phyloP scores from a whole-genome alignment of 192 early-diverging fungal genomes.

The Piromyces finnis region DNA sequence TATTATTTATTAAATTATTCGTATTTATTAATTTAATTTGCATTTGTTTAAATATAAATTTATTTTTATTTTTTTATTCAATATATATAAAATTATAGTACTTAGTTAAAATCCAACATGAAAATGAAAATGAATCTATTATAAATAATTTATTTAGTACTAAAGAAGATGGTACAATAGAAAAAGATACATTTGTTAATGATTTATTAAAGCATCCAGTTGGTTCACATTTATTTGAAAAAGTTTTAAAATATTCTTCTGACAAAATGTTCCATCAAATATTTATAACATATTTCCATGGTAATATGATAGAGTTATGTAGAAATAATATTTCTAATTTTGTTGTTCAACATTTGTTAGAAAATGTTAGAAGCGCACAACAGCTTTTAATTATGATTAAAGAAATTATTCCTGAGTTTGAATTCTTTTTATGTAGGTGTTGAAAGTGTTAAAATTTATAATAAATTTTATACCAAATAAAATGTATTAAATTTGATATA shows the following conservation, averaged over 20 bases:
- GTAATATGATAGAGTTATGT: slow-evolving; percentile 36
- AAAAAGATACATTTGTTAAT: slow-evolving; percentile 21
- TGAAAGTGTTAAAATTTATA: no score
- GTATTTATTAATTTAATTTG: no score
- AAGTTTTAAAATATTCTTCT: slow-evolving; percentile 22
- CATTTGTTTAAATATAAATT: no score
- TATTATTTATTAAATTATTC: no score
- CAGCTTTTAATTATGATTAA: slow-evolving; percentile 49
- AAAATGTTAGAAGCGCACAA: slow-evolving; percentile 28
- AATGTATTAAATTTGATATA: no score
- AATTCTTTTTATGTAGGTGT: slow-evolving; percentile 34
- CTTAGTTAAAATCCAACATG: slow-evolving; percentile 1
- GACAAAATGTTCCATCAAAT: slow-evolving; percentile 31
- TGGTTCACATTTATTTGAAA: slow-evolving; percentile 66
- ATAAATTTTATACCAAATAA: no score
- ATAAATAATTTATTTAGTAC: not conserved
- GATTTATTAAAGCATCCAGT: slow-evolving; percentile 45
- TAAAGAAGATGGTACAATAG: slow-evolving; percentile 5
- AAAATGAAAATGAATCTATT: slow-evolving; percentile 11
- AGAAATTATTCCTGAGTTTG: slow-evolving; percentile 32
- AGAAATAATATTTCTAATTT: slow-evolving; percentile 59
- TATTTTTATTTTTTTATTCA: no score
- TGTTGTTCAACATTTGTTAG: slow-evolving; percentile 62
- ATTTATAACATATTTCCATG: slow-evolving; percentile 44
- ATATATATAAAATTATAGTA: no score